Evolutionary conservation across 805 yeast genomes (phyloP).

Genomic region (Spathaspora gorwiae): DNA sequence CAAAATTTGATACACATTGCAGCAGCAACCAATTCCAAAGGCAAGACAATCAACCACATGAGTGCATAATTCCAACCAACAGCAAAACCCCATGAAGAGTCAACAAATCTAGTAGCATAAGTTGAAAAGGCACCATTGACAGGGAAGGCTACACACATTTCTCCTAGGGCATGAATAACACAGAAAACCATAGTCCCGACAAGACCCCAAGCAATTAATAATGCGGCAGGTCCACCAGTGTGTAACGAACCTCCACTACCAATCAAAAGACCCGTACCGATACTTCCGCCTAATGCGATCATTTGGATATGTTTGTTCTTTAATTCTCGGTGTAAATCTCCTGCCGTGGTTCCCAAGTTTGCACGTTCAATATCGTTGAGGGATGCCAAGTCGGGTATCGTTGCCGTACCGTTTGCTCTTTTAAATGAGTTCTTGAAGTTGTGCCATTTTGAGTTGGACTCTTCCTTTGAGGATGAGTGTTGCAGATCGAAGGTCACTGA

Average conservation of each 20-base stretch:
- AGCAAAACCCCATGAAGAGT: constrained; percentile 38
- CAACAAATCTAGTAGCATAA: constrained; percentile 34
- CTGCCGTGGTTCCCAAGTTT: constrained; percentile 29
- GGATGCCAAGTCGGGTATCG: neutral
- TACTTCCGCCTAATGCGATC: constrained; percentile 69
- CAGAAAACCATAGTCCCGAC: constrained; percentile 56
- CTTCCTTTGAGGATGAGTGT: no score
- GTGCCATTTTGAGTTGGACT: constrained; percentile 13
- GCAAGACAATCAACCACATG: constrained; percentile 35
- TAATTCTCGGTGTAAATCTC: constrained; percentile 40
- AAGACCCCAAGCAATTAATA: constrained; percentile 51
- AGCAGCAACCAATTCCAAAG: constrained; percentile 36
- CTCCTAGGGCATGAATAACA: constrained; percentile 63
- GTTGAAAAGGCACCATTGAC: constrained; percentile 39
- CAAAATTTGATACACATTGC: constrained; percentile 33
- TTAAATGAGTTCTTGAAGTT: constrained; percentile 26
- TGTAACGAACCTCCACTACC: constrained; percentile 43
- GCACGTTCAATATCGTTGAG: constrained; percentile 30
- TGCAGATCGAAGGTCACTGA: neutral
- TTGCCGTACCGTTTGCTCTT: constrained; percentile 14
- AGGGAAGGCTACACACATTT: constrained; percentile 49
- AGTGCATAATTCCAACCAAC: constrained; percentile 37
- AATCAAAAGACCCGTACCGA: constrained; percentile 57
- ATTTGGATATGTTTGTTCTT: constrained; percentile 51
- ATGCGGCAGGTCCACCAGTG: constrained; percentile 42